phyloP scores from a whole-genome alignment of 2,329 filamentous ascomycete genomes.

The Fusarium scirpi region DNA sequence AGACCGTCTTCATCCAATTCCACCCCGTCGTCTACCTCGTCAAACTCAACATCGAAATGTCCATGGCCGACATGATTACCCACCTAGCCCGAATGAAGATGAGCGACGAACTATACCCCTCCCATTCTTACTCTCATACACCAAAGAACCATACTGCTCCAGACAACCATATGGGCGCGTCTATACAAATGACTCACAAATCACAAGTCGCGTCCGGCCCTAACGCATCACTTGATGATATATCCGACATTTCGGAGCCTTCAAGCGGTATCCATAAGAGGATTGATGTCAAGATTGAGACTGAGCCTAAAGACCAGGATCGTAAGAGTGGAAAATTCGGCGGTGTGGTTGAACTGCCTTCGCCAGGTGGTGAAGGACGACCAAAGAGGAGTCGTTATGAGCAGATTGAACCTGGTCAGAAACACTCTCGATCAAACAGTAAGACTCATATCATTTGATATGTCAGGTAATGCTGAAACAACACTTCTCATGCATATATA shows the following conservation, averaged over 20 bases:
- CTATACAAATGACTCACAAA: constrained; percentile 29
- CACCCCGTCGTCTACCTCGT: constrained; percentile 65
- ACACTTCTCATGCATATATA: not conserved
- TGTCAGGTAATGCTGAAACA: not conserved
- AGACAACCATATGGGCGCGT: not conserved
- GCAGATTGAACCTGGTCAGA: constrained; percentile 4
- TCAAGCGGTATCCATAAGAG: constrained; percentile 32
- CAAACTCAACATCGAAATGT: constrained; percentile 67
- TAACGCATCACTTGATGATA: constrained; percentile 32
- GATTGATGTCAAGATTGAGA: constrained; percentile 36
- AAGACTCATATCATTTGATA: not conserved
- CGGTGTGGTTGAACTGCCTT: not conserved
- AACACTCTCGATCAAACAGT: not conserved
- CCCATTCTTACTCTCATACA: constrained; percentile 21
- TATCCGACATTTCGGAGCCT: not conserved
- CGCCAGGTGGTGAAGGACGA: not conserved
- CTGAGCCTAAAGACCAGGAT: not conserved
- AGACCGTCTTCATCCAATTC: constrained; percentile 61
- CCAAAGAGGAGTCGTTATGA: constrained; percentile 7
- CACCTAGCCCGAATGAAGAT: constrained; percentile 46
- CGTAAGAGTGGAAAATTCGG: not conserved
- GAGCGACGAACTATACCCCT: constrained; percentile 37
- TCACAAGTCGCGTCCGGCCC: constrained; percentile 21
- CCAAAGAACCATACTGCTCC: not conserved
- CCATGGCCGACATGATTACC: constrained; percentile 65